Evolutionary conservation across 83 land plant genomes (phyloP), one percentile per base, ranked within the genome.

Genomic region (Diphasiastrum complanatum): DNA sequence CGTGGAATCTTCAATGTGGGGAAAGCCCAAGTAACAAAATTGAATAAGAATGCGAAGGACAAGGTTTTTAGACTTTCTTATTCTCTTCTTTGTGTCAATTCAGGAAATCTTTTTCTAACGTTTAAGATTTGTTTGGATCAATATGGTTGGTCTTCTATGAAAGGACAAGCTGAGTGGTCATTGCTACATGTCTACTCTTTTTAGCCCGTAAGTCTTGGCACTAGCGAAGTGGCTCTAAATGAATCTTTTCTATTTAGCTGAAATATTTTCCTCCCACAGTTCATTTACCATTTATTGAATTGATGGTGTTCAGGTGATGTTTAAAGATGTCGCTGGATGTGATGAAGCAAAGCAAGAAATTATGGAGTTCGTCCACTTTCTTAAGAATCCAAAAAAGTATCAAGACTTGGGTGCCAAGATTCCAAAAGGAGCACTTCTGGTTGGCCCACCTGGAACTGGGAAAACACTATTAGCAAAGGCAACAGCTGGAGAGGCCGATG

Each of bases 1-100:
- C 88, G 89, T 68, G 99, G 99, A 24, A 82, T 95, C 47, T 89
- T 95, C 46, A 95, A 70, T 63, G 85, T 89, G 37, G 99, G 99
- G 36, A 89, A 89, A 65, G 97, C 99, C 29, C 80, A 74, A 46
- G 80, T 95, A 25, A 95, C 87, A 11, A 95, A 86, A 69, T 58
- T 86, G 35, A 95, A 82, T 61, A 81, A 89, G 64, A 81, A 86
- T 45, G 38, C 92, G 1, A 95, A 89, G 65, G 86, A 95, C 58
- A 95, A 89, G 93, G 99, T 95, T 51, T 29, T 33, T 61, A 24
- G 52, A 27, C 19, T 8, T 28, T 33, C n/a, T 33, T 23, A 28
- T 27, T 25, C 25, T 27, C 14, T 38, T 38, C 14, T 38, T 8
- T 38, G 43, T 38, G 8, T 38, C 14, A 8, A 38, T 38, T 14